These are phyloP conservation scores for Backusella westeae DNA, from an alignment of 192 early-diverging fungal species.

Conservation along the genomic window DNA sequence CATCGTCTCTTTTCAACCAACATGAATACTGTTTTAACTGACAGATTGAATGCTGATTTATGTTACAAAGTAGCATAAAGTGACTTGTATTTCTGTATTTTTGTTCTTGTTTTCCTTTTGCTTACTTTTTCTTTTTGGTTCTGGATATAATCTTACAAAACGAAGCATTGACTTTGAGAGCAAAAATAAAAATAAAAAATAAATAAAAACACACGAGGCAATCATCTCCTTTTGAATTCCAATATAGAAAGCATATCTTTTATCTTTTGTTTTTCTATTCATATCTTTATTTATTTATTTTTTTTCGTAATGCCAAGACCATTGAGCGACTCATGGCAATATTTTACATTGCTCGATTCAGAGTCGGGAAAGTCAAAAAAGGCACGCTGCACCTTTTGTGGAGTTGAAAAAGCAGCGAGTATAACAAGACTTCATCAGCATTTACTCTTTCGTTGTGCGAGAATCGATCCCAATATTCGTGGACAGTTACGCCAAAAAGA, in stretches of 20 bases:
- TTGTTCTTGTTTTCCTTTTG: not conserved
- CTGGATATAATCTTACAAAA: not conserved
- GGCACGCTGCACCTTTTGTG: constrained; percentile 17
- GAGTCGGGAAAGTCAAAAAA: constrained; percentile 2
- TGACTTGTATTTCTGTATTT: not conserved
- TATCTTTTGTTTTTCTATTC: not conserved
- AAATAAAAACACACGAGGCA: not conserved
- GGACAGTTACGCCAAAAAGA: constrained; percentile 6
- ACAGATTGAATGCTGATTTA: not conserved
- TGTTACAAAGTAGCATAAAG: not conserved
- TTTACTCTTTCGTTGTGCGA: constrained; percentile 6
- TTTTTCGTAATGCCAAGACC: constrained; percentile 17
- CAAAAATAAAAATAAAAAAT: not conserved
- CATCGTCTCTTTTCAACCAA: not conserved
- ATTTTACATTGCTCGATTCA: constrained; percentile 9
- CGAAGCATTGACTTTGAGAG: not conserved
- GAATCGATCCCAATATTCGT: not conserved
- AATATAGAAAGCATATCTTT: not conserved
- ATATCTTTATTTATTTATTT: not conserved
- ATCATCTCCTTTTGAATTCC: not conserved
- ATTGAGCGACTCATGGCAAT: constrained; percentile 17
- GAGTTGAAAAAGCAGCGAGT: constrained; percentile 15
- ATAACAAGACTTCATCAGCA: constrained; percentile 17
- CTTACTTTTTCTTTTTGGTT: too few relatives aligned
- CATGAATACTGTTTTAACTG: not conserved